Conservation (phyloP, 2,329 filamentous ascomycete species). For the Microsporum canis region DNA sequence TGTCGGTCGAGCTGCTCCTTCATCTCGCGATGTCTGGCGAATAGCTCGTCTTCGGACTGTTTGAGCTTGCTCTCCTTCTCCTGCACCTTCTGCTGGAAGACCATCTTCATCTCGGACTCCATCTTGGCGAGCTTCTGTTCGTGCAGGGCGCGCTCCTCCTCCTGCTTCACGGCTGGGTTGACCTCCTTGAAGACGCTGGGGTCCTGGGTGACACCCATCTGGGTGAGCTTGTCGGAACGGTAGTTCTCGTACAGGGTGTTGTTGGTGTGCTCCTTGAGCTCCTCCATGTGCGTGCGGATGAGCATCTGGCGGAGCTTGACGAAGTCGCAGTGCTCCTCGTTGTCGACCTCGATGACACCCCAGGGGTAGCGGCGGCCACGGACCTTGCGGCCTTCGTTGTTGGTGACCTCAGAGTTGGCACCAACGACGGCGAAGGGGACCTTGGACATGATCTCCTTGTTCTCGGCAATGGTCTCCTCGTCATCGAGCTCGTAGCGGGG, state of each 20-base stretch:
- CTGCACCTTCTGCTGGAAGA: constrained; percentile 99
- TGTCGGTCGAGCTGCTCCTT: constrained; percentile 98
- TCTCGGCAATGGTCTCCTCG: constrained; percentile 98
- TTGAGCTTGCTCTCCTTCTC: constrained; percentile 99
- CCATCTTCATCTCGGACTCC: constrained; percentile 99
- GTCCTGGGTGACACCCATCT: constrained; percentile 97
- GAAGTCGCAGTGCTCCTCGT: constrained; percentile 99
- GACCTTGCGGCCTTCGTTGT: constrained; percentile 84
- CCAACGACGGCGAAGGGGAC: constrained; percentile 97
- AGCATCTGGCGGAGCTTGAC: constrained; percentile 99
- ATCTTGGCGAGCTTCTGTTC: constrained; percentile 99
- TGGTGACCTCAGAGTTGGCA: constrained; percentile 87
- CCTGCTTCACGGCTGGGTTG: constrained; percentile 99
- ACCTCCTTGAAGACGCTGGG: constrained; percentile 99
- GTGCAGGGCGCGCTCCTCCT: constrained; percentile 94
- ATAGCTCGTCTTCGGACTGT: constrained; percentile 98
- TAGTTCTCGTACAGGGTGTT: constrained; percentile 99
- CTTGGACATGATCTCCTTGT: constrained; percentile 99
- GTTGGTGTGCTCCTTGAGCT: constrained; percentile 99
- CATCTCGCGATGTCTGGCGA: constrained; percentile 97
- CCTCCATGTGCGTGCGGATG: constrained; percentile 99
- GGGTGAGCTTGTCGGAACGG: constrained; percentile 96
- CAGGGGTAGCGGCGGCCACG: constrained; percentile 94
- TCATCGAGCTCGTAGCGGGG: constrained; percentile 97
- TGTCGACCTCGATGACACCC: constrained; percentile 98